Evolutionary conservation across 2,329 filamentous ascomycete species (phyloP).

Genomic region (Trichoderma simmonsii): DNA sequence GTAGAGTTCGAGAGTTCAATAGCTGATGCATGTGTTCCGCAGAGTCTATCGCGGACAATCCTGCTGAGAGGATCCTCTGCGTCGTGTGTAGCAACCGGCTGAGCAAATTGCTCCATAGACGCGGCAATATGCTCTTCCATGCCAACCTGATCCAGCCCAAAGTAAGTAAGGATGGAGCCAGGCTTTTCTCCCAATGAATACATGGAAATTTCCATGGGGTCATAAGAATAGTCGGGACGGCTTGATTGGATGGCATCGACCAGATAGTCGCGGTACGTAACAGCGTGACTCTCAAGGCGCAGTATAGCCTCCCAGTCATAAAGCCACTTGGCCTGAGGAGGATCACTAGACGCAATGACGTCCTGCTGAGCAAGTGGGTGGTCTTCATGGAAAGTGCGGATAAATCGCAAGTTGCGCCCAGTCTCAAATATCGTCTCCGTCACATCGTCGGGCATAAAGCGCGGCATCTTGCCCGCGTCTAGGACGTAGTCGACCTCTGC

Average conservation of each 20-base stretch:
- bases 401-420: conserved; percentile 70
- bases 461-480: conserved; percentile 63
- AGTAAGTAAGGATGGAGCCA: conserved; percentile 26
- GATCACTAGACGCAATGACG: conserved; percentile 43
- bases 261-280: conserved; percentile 33
- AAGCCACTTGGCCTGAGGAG: conserved; percentile 63
- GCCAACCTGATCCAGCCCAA: conserved; percentile 45
- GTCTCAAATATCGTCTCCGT: conserved; percentile 73
- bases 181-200: not conserved
- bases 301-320: conserved; percentile 71
- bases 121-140: conserved; percentile 48
- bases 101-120: conserved; percentile 48
- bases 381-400: conserved; percentile 66
- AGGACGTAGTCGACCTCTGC: conserved; percentile 61
- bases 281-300: conserved; percentile 58
- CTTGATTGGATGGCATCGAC: conserved; percentile 24
- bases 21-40: conserved; percentile 26
- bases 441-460: conserved; percentile 68
- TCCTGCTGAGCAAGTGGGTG: conserved; percentile 63
- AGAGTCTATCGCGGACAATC: conserved; percentile 42
- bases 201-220: not conserved
- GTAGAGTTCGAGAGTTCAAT: conserved; percentile 34
- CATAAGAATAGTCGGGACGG: not conserved
- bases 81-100: conserved; percentile 26
- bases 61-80: conserved; percentile 37